Evolutionary conservation across 2,329 filamentous ascomycete species (phyloP).

Genomic region (Didymosphaeria variabile): DNA sequence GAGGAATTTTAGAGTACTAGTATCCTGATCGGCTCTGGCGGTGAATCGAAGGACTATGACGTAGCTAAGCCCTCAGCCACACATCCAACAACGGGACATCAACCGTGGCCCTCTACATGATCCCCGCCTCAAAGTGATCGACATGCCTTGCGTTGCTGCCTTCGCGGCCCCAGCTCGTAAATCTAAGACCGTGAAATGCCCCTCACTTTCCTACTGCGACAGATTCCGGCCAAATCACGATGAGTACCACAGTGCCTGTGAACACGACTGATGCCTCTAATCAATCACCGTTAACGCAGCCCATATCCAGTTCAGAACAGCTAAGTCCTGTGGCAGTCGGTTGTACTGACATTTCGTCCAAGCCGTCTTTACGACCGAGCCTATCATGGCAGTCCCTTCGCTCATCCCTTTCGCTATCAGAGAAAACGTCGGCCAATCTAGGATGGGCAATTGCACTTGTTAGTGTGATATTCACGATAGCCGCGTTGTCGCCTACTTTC

Average conservation of each 20-base stretch:
- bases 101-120: neutral
- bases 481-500: constrained; percentile 29
- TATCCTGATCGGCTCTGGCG: neutral
- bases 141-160: constrained; percentile 18
- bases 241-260: constrained; percentile 7
- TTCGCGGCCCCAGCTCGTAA: constrained; percentile 17
- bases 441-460: constrained; percentile 30
- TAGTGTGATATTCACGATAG: constrained; percentile 27
- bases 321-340: neutral
- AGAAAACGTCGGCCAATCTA: constrained; percentile 23
- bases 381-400: constrained; percentile 27
- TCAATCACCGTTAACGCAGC: constrained; percentile 1
- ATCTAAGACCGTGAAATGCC: neutral
- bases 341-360: neutral
- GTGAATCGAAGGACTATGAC: constrained; percentile 1
- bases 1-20: neutral
- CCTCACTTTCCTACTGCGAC: constrained; percentile 1
- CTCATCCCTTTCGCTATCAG: constrained; percentile 22
- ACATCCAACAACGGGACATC: neutral
- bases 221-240: constrained; percentile 3
- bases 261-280: neutral
- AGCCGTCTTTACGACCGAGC: constrained; percentile 17
- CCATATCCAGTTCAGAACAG: neutral
- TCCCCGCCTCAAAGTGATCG: constrained; percentile 19
- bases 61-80: constrained; percentile 1